Evolutionary conservation across 306 rosid genomes (phyloP).

Genomic region (Echinosophora koreensis): DNA sequence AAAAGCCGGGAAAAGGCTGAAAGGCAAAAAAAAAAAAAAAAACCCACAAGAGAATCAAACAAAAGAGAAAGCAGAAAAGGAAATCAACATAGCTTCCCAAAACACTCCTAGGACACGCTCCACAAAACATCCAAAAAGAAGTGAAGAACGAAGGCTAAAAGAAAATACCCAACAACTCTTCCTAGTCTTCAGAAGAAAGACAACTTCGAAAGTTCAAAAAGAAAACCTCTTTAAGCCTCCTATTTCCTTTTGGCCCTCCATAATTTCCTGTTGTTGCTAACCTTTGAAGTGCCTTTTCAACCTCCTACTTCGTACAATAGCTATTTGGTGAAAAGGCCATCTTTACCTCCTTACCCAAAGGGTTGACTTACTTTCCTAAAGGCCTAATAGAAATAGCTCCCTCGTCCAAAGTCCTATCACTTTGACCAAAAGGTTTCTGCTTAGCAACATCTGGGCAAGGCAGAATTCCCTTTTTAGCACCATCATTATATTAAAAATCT

Average conservation of each 20-base stretch:
- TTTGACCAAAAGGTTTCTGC: background rate
- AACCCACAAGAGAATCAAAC: background rate
- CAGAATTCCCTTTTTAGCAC: background rate
- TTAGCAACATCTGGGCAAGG: background rate
- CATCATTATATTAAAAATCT: background rate
- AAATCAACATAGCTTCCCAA: background rate
- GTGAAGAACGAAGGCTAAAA: background rate
- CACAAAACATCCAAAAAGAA: background rate
- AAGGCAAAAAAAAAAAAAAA: too few species aligned
- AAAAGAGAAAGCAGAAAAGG: background rate
- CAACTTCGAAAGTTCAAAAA: background rate
- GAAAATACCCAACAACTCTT: background rate
- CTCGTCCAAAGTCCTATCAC: background rate
- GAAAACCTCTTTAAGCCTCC: background rate
- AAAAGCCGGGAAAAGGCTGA: background rate
- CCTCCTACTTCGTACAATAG: background rate
- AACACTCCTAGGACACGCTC: background rate
- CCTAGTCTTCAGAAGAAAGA: background rate
- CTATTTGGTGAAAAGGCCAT: background rate
- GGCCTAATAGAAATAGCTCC: background rate
- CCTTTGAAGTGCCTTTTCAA: too few species aligned
- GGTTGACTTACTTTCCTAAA: background rate
- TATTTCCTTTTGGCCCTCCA: background rate
- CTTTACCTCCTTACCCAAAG: background rate
- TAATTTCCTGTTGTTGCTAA: background rate